Evolutionary conservation across 495 filamentous ascomycete genomes (phyloP), one percentile per base, ranked within the genome.

Genomic region (Penicillium coprophilum): DNA sequence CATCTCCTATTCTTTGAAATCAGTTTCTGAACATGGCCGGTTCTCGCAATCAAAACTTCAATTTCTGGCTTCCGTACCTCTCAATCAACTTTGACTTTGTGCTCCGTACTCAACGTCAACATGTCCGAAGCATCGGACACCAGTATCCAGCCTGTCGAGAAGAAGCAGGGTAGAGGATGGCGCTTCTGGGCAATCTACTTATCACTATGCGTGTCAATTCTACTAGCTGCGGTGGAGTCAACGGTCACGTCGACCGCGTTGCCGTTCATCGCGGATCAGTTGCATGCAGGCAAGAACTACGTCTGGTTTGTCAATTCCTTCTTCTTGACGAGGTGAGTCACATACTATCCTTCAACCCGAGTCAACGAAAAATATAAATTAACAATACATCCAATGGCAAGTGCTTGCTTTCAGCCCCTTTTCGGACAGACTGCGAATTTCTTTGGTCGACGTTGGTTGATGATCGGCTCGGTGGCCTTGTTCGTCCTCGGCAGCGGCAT

Each of bases 401-500:
- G 30, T 31, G 30, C 30, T 10, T 31, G 30, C 27, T 46, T 46
- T 23, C 50, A 65, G 56, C 71, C 71, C 20, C 57, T 79, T 2
- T 68, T 55, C 45, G 71, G 65, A 7, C 77, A 82, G 59, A 48
- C 75, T 3, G 68, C 72, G 15, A 71, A 82, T 59, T 66, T 84
- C n/a, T 80, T 79, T 56, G 80, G 81, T 10, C 75, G 81, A 6
- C 73, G 78, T 39, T 75, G 68, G 46, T 67, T 72, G 48, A 64
- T 78, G 45, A 65, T 79, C 11, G 36, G 60, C 4, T 59, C 71
- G 17, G 64, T 77, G 0, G 53, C 63, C 7, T 47, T 80, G 20
- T 82, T 81, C 62, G 61, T 68, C 1, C 27, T 77, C 17, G 80
- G 78, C 12, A 77, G 74, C 28, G 60, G 73, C 7, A 55, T 80